Percentiles rank a stretch among this genome's conserved stretches.
These are phyloP conservation scores for Boletus patriciae DNA, from an alignment of 768 basidiomycete species.

Conservation along the genomic window DNA sequence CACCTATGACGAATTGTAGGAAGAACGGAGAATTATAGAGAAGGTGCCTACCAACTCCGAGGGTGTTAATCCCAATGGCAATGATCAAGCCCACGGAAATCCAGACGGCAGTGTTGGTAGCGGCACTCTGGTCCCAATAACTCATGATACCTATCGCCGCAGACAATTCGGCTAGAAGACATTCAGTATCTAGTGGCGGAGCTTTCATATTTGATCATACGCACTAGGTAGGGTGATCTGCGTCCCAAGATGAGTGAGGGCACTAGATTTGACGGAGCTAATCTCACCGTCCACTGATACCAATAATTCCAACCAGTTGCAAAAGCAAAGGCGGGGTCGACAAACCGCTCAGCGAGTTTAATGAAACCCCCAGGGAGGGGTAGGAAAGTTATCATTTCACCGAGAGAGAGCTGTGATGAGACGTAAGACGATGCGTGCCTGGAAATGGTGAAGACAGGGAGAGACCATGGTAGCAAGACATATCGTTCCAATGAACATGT, in stretches of 20 bases:
- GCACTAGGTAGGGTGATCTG: not conserved
- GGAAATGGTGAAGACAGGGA: not conserved
- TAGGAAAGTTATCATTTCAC: slow-evolving; percentile 1
- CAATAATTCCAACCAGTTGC: slow-evolving; percentile 7
- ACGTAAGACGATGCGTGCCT: not conserved
- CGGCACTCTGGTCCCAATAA: not conserved
- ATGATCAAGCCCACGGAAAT: not conserved
- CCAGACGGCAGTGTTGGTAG: not conserved
- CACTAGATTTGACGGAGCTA: not conserved
- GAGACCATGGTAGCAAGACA: slow-evolving; percentile 4
- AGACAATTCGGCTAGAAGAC: not conserved
- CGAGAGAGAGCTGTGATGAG: not conserved
- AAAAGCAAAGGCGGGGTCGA: slow-evolving; percentile 6
- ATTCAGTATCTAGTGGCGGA: not conserved
- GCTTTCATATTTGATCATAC: not conserved
- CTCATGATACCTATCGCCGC: not conserved
- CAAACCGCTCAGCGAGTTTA: slow-evolving; percentile 3
- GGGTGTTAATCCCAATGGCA: slow-evolving; percentile 1
- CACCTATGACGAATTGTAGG: not conserved
- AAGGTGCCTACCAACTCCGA: not conserved
- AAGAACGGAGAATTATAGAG: not conserved
- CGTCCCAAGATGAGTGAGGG: not conserved
- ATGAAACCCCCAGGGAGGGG: slow-evolving; percentile 5
- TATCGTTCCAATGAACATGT: not conserved
- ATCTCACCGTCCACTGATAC: slow-evolving; percentile 1